Base-by-base conservation (phyloP, 257 asterid species). In the Plantago elongata region DNA sequence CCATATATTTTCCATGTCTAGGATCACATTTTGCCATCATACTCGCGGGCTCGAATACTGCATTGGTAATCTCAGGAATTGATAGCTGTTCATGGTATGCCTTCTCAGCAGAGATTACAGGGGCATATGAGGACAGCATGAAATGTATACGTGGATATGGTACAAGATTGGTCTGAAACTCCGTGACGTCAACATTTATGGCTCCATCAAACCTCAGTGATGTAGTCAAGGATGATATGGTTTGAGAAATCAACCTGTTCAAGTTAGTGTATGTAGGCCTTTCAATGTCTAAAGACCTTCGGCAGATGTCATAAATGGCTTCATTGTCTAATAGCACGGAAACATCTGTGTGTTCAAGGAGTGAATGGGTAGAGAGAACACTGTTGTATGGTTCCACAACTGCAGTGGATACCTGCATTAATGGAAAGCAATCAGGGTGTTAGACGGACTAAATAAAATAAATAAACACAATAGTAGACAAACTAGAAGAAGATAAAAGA, bases 21-120 rank as follows among this genome's bases (percentile, higher is more conserved):
- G 96, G 97, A 58, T 89, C 97, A 70, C 97, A 89, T 62, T 89
- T 89, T 13, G 95, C 95, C 97, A 89, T 89, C 97, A 89, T 89
- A 71, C 95, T 89, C 3, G 95, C 78, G 3, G 97, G 97, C 75
- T 89, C 97, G 70, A 87, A 87, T 47, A 89, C 97, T 6, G 95
- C 82, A 72, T 86, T 89, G 14, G 97, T 89, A 44, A 89, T 87
- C 78, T 87, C 97, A 57, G 92, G 97, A 66, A 89, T 79, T 3
- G 97, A 89, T 16, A 89, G 79, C 65, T 86, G 97, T 73, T 87
- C 95, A 46, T 87, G 97, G 76, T 79, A 89, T 61, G 97, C 97
- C 68, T 89, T 89, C n/a, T 75, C 95, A 40, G 97, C 87, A 42
- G 95, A 89, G 76, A 89, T 87, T 17, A 89, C 97, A 2, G 97